A percentile compares a stretch with the other conserved stretches of the same genome.
These are phyloP conservation scores for Ganoderma lingzhi DNA, from an alignment of 1,284 basidiomycete genomes.

Conservation along the genomic window DNA sequence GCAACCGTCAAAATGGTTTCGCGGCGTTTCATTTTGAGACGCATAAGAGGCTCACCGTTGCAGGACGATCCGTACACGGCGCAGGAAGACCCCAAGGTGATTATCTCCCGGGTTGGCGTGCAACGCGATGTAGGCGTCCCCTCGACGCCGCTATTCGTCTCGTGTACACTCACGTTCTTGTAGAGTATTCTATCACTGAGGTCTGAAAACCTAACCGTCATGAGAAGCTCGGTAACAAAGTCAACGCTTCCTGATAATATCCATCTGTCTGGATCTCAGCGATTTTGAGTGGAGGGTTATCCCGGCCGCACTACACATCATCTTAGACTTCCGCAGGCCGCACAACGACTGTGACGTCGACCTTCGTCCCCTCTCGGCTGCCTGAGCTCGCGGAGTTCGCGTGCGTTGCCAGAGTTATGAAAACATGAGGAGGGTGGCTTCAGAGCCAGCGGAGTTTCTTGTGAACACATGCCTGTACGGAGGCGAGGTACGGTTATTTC, in stretches of 20 bases:
- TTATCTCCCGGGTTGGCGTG: neutral
- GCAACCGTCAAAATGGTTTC: neutral
- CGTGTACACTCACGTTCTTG: neutral
- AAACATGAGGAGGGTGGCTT: slow-evolving; percentile 31
- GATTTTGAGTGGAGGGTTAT: neutral
- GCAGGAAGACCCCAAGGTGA: slow-evolving; percentile 48
- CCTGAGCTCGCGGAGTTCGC: slow-evolving; percentile 45
- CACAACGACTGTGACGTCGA: slow-evolving; percentile 47
- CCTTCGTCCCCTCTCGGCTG: slow-evolving; percentile 49
- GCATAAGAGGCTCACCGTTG: slow-evolving; percentile 44
- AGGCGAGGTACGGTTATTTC: neutral
- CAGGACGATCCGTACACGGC: slow-evolving; percentile 43
- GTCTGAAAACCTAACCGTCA: neutral
- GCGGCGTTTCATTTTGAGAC: slow-evolving; percentile 19
- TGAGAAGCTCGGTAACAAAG: too few relatives aligned
- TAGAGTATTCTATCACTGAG: neutral
- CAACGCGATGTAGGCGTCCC: neutral
- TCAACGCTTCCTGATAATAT: neutral
- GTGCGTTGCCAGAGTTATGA: slow-evolving; percentile 47
- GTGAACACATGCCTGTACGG: neutral
- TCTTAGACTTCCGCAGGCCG: neutral
- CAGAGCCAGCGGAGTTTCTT: neutral
- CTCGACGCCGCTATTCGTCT: neutral
- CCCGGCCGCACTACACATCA: too few relatives aligned
- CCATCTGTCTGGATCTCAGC: slow-evolving; percentile 28